Conservation (phyloP, 768 basidiomycete genomes). For the Tricholoma bakamatsutake region DNA sequence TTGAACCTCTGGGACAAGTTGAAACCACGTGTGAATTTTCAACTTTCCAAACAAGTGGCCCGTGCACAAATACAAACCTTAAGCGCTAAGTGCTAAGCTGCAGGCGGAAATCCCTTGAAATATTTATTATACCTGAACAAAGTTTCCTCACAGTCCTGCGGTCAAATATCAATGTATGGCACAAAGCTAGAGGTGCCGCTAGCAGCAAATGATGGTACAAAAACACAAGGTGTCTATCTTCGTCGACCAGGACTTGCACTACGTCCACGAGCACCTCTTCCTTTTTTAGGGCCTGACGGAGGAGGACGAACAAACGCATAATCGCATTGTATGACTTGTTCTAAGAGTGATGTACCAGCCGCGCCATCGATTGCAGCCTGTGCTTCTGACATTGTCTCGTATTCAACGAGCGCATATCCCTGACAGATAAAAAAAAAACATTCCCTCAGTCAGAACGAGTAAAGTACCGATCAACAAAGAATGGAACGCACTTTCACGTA, state of each 20-base stretch:
- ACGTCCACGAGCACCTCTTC: constrained; percentile 61
- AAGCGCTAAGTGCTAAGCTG: not conserved
- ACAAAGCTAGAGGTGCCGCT: not conserved
- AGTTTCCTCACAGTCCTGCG: not conserved
- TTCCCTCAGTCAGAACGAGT: not conserved
- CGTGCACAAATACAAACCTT: not conserved
- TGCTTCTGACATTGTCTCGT: constrained; percentile 92
- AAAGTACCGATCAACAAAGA: constrained; percentile 1
- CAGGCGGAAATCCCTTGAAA: not conserved
- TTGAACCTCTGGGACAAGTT: not conserved
- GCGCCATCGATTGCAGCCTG: constrained; percentile 91
- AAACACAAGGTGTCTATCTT: constrained; percentile 23
- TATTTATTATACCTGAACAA: not conserved
- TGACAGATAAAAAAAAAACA: constrained; percentile 25
- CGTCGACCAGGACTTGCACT: constrained; percentile 77
- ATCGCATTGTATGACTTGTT: constrained; percentile 84
- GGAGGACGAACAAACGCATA: constrained; percentile 91
- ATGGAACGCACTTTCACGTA: constrained; percentile 82
- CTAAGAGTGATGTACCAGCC: constrained; percentile 74
- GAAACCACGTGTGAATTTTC: not conserved
- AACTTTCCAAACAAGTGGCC: not conserved
- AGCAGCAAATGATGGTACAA: not conserved
- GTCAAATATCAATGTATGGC: not conserved
- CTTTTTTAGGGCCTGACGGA: constrained; percentile 76
- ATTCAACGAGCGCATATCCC: constrained; percentile 98